Conservation (phyloP, 495 filamentous ascomycete species). For the Hyaloscypha finlandica region DNA sequence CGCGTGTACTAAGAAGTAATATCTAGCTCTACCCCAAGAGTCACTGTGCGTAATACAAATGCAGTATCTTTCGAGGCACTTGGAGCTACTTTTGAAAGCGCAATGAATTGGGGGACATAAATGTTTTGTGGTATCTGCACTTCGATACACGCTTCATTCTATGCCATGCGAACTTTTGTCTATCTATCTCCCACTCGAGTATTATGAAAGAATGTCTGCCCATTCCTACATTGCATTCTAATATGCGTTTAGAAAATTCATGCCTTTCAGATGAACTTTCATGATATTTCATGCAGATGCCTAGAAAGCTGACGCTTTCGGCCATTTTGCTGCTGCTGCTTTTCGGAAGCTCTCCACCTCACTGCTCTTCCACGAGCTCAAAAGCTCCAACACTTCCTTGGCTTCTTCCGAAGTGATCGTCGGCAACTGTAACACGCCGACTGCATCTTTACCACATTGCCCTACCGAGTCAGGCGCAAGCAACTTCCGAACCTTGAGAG, state of each 20-base stretch:
- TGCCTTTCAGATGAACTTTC: not conserved
- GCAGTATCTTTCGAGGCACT: no score
- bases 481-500: slow-evolving; percentile 58
- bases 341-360: slow-evolving; percentile 59
- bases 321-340: slow-evolving; percentile 70
- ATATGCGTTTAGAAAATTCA: slow-evolving; percentile 2
- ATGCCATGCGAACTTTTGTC: slow-evolving; percentile 31
- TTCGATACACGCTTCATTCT: not conserved
- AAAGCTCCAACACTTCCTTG: slow-evolving; percentile 54
- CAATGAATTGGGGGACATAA: no score
- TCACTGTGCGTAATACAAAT: no score
- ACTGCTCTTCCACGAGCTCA: slow-evolving; percentile 61
- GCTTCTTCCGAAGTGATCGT: slow-evolving; percentile 63
- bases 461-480: slow-evolving; percentile 58
- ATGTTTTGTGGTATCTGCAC: not conserved
- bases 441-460: slow-evolving; percentile 61
- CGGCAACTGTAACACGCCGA: slow-evolving; percentile 55
- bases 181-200: slow-evolving; percentile 24
- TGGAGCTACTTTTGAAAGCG: no score
- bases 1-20: no score
- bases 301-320: slow-evolving; percentile 64
- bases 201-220: slow-evolving; percentile 15
- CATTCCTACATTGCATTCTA: not conserved
- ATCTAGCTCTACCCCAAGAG: no score
- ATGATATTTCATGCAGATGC: slow-evolving; percentile 8